Base-by-base conservation (phyloP, 1,139 yeast species). In the Geotrichum siamense region DNA sequence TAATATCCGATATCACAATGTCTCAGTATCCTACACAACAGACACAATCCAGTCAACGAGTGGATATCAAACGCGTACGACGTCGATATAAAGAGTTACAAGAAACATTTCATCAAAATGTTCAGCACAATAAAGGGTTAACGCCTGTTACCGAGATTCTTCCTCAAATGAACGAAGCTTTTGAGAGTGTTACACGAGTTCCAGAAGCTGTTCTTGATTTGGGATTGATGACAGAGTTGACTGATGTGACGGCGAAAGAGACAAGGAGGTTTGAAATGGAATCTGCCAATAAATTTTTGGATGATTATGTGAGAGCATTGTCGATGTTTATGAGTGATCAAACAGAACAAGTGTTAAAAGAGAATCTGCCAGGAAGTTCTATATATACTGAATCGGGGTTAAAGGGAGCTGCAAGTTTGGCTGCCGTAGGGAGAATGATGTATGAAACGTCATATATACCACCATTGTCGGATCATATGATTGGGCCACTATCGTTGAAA, bases 401-500 rank as follows among this genome's bases (percentile, higher is more conserved):
- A 8, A 34, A 25, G 15, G 32, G 34, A 2, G 41, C 16, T 5
- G 26, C 41, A 17, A 35, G 43, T 1, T 19, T 39, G 26, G 45
- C 44, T 8, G 68, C 69, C 45, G 58, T 82, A 31, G 94, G 93
- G 0, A 62, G 74, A 0, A 58, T 79, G 33, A 75, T 71, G 51
- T 67, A 71, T 51, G 62, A 68, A 43, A 58, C 71, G 16, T 72
- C 82, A 49, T 25, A 31, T 8, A 69, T 71, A 38, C 72, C 83
- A 0, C 63, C 73, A 0, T 69, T 76, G 1, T 64, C 71, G 15
- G 83, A 79, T 51, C 84, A 82, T 53, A 62, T 85, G 50, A 66
- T 79, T 45, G 94, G 94, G 0, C 89, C 94, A 0, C 65, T 85
- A 41, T 78, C 75, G n/a, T 67, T 79, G 1, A 82, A 80, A 51